phyloP scores from a whole-genome alignment of 148 eudicot species.

The Polygonum aviculare region DNA sequence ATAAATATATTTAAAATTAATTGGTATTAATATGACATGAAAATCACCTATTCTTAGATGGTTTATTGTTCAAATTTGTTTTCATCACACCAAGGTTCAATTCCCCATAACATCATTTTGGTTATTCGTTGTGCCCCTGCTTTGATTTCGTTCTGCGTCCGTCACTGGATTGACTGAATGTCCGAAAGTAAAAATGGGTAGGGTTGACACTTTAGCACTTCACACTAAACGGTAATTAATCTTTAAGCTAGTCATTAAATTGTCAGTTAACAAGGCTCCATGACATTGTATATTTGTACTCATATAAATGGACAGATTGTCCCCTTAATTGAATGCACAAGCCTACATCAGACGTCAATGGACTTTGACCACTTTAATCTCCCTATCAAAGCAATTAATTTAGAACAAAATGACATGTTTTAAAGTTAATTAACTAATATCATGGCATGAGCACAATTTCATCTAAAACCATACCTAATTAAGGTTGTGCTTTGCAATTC shows the following conservation, averaged over 20 bases:
- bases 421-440: neutral
- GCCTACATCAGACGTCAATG: conserved; percentile 33
- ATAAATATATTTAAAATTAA: too few species aligned
- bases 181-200: conserved; percentile 9
- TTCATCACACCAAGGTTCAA: too few species aligned
- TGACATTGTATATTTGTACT: conserved; percentile 12
- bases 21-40: too few species aligned
- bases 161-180: too few species aligned
- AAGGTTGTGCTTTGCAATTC: too few species aligned
- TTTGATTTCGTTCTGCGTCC: too few species aligned
- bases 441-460: neutral
- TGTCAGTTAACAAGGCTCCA: conserved; percentile 4
- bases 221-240: conserved; percentile 15
- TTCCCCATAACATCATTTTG: too few species aligned
- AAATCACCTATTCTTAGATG: too few species aligned
- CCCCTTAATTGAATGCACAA: conserved; percentile 48
- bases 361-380: conserved; percentile 9
- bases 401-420: neutral
- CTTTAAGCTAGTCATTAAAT: neutral
- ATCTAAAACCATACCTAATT: neutral
- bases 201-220: conserved; percentile 18
- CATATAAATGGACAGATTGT: conserved; percentile 43
- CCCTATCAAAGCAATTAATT: neutral
- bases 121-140: too few species aligned
- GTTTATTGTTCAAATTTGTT: too few species aligned